Evolutionary conservation across 2,329 filamentous ascomycete genomes (phyloP), one percentile per base, ranked within the genome.

Genomic region (Claviceps pusilla): DNA sequence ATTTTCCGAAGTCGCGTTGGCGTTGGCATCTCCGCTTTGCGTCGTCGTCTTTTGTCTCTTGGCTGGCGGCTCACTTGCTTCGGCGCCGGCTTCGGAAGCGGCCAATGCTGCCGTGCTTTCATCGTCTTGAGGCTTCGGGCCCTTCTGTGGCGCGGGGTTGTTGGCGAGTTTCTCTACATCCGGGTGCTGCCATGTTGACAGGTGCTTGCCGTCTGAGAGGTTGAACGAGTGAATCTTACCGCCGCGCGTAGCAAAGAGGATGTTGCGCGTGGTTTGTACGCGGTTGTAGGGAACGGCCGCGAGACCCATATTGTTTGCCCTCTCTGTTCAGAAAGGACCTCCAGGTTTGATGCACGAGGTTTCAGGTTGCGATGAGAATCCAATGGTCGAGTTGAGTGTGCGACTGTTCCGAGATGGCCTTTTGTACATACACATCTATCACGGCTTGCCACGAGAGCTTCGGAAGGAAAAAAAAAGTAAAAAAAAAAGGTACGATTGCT

Each of bases 161-260:
- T 11, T 63, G 60, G 29, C 63, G 56, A 65, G 59, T 54, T 68
- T 66, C 53, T 66, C 64, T 51, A 68, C 65, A 59, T 71, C 67
- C 7, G 74, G 73, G 57, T 77, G 73, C 54, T 71, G 73, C 86
- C 86, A 89, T 63, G 75, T 72, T 47, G 78, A 81, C 19, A 87
- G 66, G 52, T 80, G 71, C 50, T 71, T 68, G 37, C 82, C 79
- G 57, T 79, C 73, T n/a, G 71, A 63, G 7, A 83, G 69, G 62
- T 74, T 75, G 65, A 88, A 84, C 2, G 81, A 79, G 63, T 87
- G 78, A 53, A 96, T 79, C 61, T 76, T 79, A 50, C 83, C 78
- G 14, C 87, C 88, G 57, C 83, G 82, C 31, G 87, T 86, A 42
- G 85, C 86, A 60, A 94, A 76, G 19, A 96, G 68, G 24, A 86